Evolutionary conservation across 2,329 filamentous ascomycete genomes (phyloP).

Genomic region (Colletotrichum sp.): DNA sequence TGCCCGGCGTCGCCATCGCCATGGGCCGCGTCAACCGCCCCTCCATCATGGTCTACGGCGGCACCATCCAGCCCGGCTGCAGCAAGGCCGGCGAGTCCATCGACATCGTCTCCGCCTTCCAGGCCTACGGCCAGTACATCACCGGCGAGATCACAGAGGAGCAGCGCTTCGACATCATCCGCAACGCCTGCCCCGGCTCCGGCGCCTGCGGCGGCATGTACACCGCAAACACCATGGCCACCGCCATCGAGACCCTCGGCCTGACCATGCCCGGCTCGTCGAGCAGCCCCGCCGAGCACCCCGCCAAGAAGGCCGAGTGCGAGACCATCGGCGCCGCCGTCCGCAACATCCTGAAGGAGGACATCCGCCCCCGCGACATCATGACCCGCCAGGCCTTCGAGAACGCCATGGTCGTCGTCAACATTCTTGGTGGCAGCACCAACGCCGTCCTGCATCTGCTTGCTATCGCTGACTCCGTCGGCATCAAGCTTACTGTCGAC

Average conservation of each 20-base stretch:
- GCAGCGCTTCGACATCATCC: constrained; percentile 91
- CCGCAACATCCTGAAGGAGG: constrained; percentile 75
- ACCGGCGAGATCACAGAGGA: constrained; percentile 90
- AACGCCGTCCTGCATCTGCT: constrained; percentile 87
- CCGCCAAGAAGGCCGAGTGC: constrained; percentile 76
- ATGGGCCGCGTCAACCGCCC: constrained; percentile 96
- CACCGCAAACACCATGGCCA: constrained; percentile 94
- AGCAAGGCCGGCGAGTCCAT: constrained; percentile 77
- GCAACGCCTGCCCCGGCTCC: constrained; percentile 75
- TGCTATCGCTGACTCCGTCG: constrained; percentile 82
- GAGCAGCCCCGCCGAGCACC: constrained; percentile 77
- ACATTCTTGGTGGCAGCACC: constrained; percentile 83
- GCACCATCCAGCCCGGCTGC: constrained; percentile 91
- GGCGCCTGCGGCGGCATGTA: constrained; percentile 89
- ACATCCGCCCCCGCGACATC: constrained; percentile 80
- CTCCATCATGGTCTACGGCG: constrained; percentile 97
- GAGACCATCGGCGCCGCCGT: constrained; percentile 74
- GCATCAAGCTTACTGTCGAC: constrained; percentile 82
- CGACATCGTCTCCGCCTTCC: constrained; percentile 97
- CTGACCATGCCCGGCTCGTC: constrained; percentile 84
- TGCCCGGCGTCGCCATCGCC: constrained; percentile 91
- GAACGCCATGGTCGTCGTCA: constrained; percentile 84
- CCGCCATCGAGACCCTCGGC: constrained; percentile 90
- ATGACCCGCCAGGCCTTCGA: constrained; percentile 82
- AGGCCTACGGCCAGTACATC: constrained; percentile 95